Conservation (phyloP, 352 stramenopile species). For the Globisporangium ultimum region DNA sequence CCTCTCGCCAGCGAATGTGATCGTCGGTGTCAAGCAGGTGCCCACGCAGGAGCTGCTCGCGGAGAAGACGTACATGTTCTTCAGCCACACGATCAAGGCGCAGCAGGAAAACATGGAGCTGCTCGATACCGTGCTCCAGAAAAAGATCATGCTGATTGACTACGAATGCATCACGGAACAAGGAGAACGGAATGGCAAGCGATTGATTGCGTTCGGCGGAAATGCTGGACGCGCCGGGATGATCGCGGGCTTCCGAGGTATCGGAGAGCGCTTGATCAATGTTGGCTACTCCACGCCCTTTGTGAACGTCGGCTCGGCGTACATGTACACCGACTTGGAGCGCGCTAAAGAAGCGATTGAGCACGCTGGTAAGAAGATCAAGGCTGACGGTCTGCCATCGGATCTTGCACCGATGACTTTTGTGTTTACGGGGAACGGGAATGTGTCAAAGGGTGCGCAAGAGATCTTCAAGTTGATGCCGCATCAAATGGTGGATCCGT, state of each 20-base stretch:
- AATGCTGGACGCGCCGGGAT: slow-evolving; percentile 94
- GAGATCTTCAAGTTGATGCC: slow-evolving; percentile 94
- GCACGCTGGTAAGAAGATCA: slow-evolving; percentile 81
- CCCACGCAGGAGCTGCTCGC: slow-evolving; percentile 73
- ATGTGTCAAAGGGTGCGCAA: slow-evolving; percentile 92
- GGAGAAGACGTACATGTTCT: slow-evolving; percentile 96
- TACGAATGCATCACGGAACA: slow-evolving; percentile 95
- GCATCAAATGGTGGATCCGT: slow-evolving; percentile 90
- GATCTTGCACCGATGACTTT: slow-evolving; percentile 87
- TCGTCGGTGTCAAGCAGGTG: slow-evolving; percentile 96
- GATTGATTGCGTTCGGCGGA: slow-evolving; percentile 93
- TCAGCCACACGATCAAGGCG: slow-evolving; percentile 97
- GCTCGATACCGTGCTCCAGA: slow-evolving; percentile 89
- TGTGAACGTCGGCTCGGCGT: slow-evolving; percentile 90
- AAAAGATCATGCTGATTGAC: slow-evolving; percentile 93
- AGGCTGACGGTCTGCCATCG: slow-evolving; percentile 67
- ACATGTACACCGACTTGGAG: slow-evolving; percentile 93
- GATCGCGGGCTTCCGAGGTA: slow-evolving; percentile 91
- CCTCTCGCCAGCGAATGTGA: slow-evolving; percentile 83
- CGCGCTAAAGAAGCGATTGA: slow-evolving; percentile 84
- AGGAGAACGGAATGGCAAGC: slow-evolving; percentile 68
- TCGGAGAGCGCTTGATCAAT: slow-evolving; percentile 92
- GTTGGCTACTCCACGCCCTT: slow-evolving; percentile 93
- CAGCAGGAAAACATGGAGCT: slow-evolving; percentile 96
- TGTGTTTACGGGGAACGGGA: slow-evolving; percentile 93